A percentile compares a stretch with the other conserved stretches of the same genome.
These are phyloP conservation scores for Claviceps sp. DNA, from an alignment of 2,329 filamentous ascomycete species.

Conservation along the genomic window DNA sequence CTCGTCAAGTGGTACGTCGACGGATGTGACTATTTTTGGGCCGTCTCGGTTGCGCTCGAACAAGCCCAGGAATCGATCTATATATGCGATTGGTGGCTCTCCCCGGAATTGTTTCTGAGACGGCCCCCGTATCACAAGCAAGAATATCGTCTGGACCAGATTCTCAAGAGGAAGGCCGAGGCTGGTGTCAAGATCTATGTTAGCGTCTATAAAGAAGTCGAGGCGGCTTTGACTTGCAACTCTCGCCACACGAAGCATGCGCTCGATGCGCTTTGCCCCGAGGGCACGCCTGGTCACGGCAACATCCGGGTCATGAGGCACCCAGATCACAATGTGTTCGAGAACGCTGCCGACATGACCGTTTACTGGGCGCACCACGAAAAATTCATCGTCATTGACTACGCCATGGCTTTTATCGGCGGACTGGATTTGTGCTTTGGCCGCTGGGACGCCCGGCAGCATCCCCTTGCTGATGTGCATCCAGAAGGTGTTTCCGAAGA, in stretches of 20 bases:
- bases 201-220: slow-evolving; percentile 80
- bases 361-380: slow-evolving; percentile 98
- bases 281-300: slow-evolving; percentile 67
- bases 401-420: slow-evolving; percentile 80
- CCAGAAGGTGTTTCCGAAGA: slow-evolving; percentile 71
- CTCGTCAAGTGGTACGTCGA: slow-evolving; percentile 96
- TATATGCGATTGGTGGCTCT: slow-evolving; percentile 95
- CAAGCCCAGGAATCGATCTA: slow-evolving; percentile 87
- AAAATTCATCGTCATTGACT: slow-evolving; percentile 93
- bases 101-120: slow-evolving; percentile 74
- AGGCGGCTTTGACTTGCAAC: slow-evolving; percentile 78
- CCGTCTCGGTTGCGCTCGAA: slow-evolving; percentile 82
- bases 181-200: slow-evolving; percentile 90
- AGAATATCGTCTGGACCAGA: slow-evolving; percentile 74
- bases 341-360: slow-evolving; percentile 90
- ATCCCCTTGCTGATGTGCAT: slow-evolving; percentile 76
- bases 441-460: slow-evolving; percentile 80
- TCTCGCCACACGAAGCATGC: slow-evolving; percentile 86
- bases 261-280: slow-evolving; percentile 63
- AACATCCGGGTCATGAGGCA: slow-evolving; percentile 87
- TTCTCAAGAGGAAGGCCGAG: slow-evolving; percentile 80
- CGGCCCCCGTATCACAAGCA: slow-evolving; percentile 72
- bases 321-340: slow-evolving; percentile 87
- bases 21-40: slow-evolving; percentile 88
- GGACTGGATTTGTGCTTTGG: slow-evolving; percentile 93